Evolutionary conservation across 176 grass and related monocot species (phyloP), one percentile per base, ranked within the genome.

Genomic region (Aegilops longissima): DNA sequence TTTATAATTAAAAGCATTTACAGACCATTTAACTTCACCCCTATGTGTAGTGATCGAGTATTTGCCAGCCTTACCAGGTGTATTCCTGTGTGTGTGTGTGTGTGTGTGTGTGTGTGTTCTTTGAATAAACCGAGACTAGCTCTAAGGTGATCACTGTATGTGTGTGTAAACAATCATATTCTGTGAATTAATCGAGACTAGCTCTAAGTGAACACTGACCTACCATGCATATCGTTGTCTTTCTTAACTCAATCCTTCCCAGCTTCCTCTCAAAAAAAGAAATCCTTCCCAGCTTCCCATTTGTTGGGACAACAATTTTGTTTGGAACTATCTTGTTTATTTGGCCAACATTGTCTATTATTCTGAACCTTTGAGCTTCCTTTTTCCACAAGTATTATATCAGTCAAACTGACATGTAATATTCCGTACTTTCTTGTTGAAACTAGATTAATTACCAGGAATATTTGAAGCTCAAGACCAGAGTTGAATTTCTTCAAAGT

Each of bases 391-490:
- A 58, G 21, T 5, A 63, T 70, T 39, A 0, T 45, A 12, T 82
- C 73, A 20, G 24, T n/a, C 58, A n/a, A 75, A 38, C 71, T 61
- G n/a, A 34, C 52, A 2, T 75, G 33, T 74, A 80, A 27, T 12
- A 0, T 52, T 44, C 4, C 0, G 9, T 70, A 61, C 3, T 80
- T 80, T 87, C 82, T 70, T 64, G 35, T 87, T 73, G 33, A 83
- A 87, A 93, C 61, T 81, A 98, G 91, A 88, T 92, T 39, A 95
- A 85, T 73, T 92, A 90, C 86, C 88, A 95, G 56, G 96, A 95
- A 42, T 98, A 95, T 78, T 69, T 98, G 84, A 95, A 95, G 84
- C 68, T 98, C 36, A 98, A 93, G 80, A 91, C 88, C 4, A 92
- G 86, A 89, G 83, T 95, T 44, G 93, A 95, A 25, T 84, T 90